Conservation (phyloP, 495 filamentous ascomycete species). For the Friedmanniomyces simplex region DNA sequence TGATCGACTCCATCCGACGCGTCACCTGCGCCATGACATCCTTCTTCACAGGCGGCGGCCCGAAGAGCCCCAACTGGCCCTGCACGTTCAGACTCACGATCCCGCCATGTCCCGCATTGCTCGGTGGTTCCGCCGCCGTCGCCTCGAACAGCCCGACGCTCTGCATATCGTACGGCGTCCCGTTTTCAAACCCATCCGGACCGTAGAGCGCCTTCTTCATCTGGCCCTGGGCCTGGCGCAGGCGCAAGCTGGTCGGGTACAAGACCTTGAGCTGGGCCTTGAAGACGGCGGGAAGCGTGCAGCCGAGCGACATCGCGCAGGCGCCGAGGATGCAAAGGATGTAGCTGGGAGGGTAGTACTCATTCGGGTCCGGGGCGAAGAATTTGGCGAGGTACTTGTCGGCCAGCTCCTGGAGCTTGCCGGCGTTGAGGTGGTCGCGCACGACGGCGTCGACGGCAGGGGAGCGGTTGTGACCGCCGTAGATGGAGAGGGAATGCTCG, state of each 20-base stretch:
- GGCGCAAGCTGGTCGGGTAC: background rate
- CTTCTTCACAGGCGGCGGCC: background rate
- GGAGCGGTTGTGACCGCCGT: background rate
- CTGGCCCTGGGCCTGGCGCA: slow-evolving; percentile 1
- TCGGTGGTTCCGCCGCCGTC: background rate
- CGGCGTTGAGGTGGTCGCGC: background rate
- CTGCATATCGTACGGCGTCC: slow-evolving; percentile 7
- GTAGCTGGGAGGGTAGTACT: too few relatives aligned
- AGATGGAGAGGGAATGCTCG: background rate
- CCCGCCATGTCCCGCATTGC: background rate
- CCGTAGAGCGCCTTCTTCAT: slow-evolving; percentile 10
- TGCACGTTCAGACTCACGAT: background rate
- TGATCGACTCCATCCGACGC: background rate
- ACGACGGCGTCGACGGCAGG: background rate
- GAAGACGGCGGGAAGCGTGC: background rate
- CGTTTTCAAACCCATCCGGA: slow-evolving; percentile 1
- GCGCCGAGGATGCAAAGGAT: background rate
- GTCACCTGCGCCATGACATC: background rate
- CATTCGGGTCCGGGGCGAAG: background rate
- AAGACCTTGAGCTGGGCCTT: background rate
- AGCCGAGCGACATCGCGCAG: slow-evolving; percentile 11
- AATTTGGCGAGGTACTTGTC: background rate
- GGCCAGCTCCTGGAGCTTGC: background rate
- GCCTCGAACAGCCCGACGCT: background rate
- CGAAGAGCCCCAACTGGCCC: background rate